Conservation (phyloP, 2,329 filamentous ascomycete genomes). For the Thelonectria discophora region DNA sequence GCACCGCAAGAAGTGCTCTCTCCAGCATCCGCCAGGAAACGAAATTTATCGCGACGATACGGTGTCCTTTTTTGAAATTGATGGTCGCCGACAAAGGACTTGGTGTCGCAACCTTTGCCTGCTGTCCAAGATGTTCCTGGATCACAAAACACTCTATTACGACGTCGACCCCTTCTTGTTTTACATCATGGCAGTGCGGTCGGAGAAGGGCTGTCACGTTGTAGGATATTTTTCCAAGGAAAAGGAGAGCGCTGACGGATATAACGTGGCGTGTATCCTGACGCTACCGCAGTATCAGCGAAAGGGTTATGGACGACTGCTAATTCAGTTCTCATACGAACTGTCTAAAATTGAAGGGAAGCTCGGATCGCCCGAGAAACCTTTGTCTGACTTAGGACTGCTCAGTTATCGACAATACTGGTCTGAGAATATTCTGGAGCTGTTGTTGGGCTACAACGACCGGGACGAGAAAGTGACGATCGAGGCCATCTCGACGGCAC, state of each 20-base stretch:
- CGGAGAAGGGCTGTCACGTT: conserved; percentile 90
- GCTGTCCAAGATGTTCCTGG: conserved; percentile 93
- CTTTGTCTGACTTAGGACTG: conserved; percentile 90
- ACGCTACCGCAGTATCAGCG: conserved; percentile 96
- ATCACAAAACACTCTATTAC: conserved; percentile 98
- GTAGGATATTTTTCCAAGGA: conserved; percentile 99
- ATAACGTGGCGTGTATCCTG: conserved; percentile 98
- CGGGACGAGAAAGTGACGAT: conserved; percentile 80
- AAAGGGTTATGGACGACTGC: conserved; percentile 88
- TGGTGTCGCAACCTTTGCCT: conserved; percentile 98
- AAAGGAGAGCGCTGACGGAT: conserved; percentile 95
- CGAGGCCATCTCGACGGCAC: conserved; percentile 78
- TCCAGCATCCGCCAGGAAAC: conserved; percentile 94
- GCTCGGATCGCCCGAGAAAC: conserved; percentile 95
- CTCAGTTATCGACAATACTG: conserved; percentile 97
- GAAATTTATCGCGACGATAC: conserved; percentile 97
- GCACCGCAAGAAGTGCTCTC: conserved; percentile 87
- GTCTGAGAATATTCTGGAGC: conserved; percentile 92
- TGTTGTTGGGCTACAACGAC: conserved; percentile 78
- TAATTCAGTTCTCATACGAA: conserved; percentile 98
- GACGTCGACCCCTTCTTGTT: conserved; percentile 99
- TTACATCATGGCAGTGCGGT: conserved; percentile 94
- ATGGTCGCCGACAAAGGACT: conserved; percentile 90
- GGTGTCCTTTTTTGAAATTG: conserved; percentile 96
- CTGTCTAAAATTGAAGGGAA: conserved; percentile 95